phyloP scores from a whole-genome alignment of 2,329 filamentous ascomycete genomes.

The Podosphaera fusca region DNA sequence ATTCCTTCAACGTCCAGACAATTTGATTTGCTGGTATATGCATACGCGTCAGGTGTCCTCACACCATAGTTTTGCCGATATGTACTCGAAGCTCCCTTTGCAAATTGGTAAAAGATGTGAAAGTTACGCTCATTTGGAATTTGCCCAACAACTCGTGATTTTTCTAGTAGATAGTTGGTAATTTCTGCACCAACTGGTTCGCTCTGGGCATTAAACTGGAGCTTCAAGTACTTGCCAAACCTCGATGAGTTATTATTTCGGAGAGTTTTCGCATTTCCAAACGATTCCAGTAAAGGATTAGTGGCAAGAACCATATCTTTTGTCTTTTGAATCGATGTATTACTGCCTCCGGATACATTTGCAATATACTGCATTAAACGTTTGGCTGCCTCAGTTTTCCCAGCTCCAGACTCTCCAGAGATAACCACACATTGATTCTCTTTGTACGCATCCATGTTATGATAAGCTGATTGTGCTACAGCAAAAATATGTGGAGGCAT shows the following conservation, averaged over 20 bases:
- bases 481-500: conserved; percentile 91
- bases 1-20: conserved; percentile 89
- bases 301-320: conserved; percentile 99
- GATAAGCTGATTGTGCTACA: conserved; percentile 88
- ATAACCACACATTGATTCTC: conserved; percentile 99
- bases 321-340: conserved; percentile 65
- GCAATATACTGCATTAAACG: conserved; percentile 99
- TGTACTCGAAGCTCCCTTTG: conserved; percentile 72
- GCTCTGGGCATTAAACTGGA: conserved; percentile 79
- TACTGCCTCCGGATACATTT: conserved; percentile 65
- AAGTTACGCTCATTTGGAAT: conserved; percentile 93
- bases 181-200: conserved; percentile 93
- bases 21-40: conserved; percentile 84
- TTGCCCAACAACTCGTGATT: conserved; percentile 83
- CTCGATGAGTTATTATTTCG: conserved; percentile 97
- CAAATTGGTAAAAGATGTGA: conserved; percentile 98
- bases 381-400: conserved; percentile 96
- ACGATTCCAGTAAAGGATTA: conserved; percentile 88
- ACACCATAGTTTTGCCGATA: conserved; percentile 78
- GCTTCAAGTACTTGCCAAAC: conserved; percentile 94
- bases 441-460: conserved; percentile 99
- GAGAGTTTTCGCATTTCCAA: conserved; percentile 93
- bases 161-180: conserved; percentile 93
- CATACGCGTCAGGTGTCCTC: conserved; percentile 76
- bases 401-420: conserved; percentile 90